phyloP scores from a whole-genome alignment of 805 yeast genomes.

The Lachancea nothofagi region DNA sequence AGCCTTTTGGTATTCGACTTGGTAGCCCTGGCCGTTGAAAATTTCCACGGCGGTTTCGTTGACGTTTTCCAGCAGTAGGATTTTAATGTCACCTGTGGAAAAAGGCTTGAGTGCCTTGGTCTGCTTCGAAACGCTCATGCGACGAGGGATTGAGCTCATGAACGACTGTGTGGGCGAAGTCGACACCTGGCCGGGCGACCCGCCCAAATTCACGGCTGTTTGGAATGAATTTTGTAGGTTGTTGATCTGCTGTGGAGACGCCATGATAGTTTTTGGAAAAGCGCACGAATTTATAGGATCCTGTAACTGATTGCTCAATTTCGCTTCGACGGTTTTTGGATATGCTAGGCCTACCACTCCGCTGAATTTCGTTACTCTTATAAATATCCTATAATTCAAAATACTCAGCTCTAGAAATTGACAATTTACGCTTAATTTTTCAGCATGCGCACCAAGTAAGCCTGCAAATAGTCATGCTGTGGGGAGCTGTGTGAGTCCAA shows the following conservation, averaged over 20 bases:
- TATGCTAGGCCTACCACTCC: too few species aligned
- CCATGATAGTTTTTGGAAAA: constrained; percentile 38
- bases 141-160: constrained; percentile 45
- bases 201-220: constrained; percentile 45
- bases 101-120: constrained; percentile 85
- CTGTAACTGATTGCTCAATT: too few species aligned
- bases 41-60: constrained; percentile 87
- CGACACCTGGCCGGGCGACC: constrained; percentile 67
- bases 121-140: constrained; percentile 41
- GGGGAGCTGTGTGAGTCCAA: not conserved
- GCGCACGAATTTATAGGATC: not conserved
- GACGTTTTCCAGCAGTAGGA: constrained; percentile 85
- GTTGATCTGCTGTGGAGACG: constrained; percentile 62
- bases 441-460: constrained; percentile 1
- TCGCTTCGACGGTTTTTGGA: too few species aligned
- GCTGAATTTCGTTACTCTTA: too few species aligned
- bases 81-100: constrained; percentile 90
- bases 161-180: constrained; percentile 77
- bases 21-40: constrained; percentile 87
- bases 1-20: constrained; percentile 87
- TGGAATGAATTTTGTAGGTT: constrained; percentile 51
- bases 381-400: not conserved
- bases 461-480: constrained; percentile 3
- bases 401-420: not conserved
- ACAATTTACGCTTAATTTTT: constrained; percentile 7